Percentiles rank a stretch among this genome's conserved stretches.
phyloP scores from a whole-genome alignment of 2,329 filamentous ascomycete genomes.

The Zalaria obscura region DNA sequence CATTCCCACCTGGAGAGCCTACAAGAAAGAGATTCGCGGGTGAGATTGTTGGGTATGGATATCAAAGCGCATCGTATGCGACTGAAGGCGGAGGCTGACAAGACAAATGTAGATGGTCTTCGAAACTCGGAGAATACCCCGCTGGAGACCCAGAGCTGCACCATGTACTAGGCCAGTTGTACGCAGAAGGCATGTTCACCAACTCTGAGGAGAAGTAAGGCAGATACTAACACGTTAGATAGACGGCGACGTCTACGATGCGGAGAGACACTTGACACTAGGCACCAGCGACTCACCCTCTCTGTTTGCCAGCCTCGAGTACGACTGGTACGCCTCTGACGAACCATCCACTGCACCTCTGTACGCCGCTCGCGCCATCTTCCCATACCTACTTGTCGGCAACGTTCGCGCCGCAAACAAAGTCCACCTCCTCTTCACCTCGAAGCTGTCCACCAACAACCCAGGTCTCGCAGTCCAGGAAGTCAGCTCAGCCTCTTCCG shows the following conservation, averaged over 20 bases:
- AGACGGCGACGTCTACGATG: constrained; percentile 84
- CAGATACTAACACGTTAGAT: constrained; percentile 1
- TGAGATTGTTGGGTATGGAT: constrained; percentile 59
- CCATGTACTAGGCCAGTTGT: constrained; percentile 76
- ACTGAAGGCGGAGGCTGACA: too few relatives aligned
- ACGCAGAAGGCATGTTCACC: constrained; percentile 51
- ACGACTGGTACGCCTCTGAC: constrained; percentile 84
- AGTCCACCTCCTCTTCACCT: constrained; percentile 63
- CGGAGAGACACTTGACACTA: constrained; percentile 76
- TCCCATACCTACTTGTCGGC: constrained; percentile 81
- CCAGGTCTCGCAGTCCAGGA: constrained; percentile 61
- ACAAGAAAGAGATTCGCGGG: constrained; percentile 84
- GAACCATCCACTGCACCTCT: constrained; percentile 75
- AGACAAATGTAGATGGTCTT: constrained; percentile 52
- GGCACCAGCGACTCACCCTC: constrained; percentile 82
- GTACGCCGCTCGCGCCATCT: constrained; percentile 73
- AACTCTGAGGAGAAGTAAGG: not conserved
- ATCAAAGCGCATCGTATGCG: too few relatives aligned
- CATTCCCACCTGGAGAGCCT: constrained; percentile 73
- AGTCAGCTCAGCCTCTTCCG: constrained; percentile 59
- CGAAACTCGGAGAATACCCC: constrained; percentile 71
- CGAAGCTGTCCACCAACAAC: constrained; percentile 45
- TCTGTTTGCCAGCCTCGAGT: constrained; percentile 70
- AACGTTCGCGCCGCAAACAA: constrained; percentile 83
- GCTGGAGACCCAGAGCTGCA: constrained; percentile 90